phyloP scores from a whole-genome alignment of 306 rosid species.

The Ceratonia siliqua region DNA sequence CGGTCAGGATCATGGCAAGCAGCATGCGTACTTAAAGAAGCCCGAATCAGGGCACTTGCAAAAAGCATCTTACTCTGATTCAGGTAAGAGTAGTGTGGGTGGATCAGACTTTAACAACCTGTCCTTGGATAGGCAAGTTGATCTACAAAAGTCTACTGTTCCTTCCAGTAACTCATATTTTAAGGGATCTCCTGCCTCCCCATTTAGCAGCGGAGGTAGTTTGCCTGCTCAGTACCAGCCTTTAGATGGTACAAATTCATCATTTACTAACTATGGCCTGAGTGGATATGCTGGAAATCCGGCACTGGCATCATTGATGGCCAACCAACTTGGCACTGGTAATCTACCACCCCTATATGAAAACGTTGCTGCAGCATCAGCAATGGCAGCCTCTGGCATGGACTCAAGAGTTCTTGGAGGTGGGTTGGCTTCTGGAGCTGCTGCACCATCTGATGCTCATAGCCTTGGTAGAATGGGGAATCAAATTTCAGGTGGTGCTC shows the following conservation, averaged over 20 bases:
- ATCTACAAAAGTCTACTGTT: constrained; percentile 53
- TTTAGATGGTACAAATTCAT: constrained; percentile 61
- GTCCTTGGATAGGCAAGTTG: constrained; percentile 60
- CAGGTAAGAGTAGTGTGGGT: constrained; percentile 51
- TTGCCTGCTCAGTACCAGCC: constrained; percentile 65
- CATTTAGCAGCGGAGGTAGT: constrained; percentile 63
- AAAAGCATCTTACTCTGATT: constrained; percentile 52
- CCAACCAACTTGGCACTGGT: constrained; percentile 74
- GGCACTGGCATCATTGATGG: constrained; percentile 73
- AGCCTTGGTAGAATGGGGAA: constrained; percentile 69
- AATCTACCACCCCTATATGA: constrained; percentile 78
- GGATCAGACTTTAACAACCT: constrained; percentile 49
- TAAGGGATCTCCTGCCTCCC: constrained; percentile 67
- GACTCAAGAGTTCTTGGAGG: constrained; percentile 78
- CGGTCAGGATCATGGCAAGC: constrained; percentile 70
- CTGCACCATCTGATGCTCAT: constrained; percentile 65
- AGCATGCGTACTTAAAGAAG: constrained; percentile 63
- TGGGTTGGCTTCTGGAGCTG: constrained; percentile 62
- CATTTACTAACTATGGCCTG: constrained; percentile 67
- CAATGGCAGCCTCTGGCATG: constrained; percentile 69
- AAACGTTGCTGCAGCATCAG: constrained; percentile 76
- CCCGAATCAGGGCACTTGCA: constrained; percentile 65
- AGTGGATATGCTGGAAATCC: constrained; percentile 78
- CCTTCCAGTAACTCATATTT: constrained; percentile 50
- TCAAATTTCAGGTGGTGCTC: constrained; percentile 65